phyloP scores from a whole-genome alignment of 768 basidiomycete species.

The Calocybe indica region DNA sequence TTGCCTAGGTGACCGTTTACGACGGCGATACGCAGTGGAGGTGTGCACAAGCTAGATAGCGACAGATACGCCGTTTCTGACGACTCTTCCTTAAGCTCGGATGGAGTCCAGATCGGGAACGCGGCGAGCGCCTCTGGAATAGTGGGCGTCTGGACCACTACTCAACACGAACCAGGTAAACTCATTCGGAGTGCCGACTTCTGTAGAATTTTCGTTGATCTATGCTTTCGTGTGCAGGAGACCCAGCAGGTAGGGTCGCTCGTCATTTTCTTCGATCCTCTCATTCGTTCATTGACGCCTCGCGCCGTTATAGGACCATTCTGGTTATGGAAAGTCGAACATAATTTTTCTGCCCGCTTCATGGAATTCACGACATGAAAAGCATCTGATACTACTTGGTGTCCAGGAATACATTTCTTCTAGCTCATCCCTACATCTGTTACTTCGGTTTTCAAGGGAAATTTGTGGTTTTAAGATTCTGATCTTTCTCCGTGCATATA shows the following conservation, averaged over 20 bases:
- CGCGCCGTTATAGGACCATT: conserved; percentile 46
- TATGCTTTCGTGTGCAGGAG: conserved; percentile 29
- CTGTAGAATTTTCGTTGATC: too few relatives aligned
- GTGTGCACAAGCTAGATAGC: background rate
- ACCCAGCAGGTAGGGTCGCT: conserved; percentile 52
- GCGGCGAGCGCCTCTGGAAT: conserved; percentile 62
- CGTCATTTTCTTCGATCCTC: background rate
- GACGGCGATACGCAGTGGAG: conserved; percentile 38
- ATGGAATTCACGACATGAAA: conserved; percentile 18
- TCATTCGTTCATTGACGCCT: background rate
- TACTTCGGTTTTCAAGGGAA: background rate
- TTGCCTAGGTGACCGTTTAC: conserved; percentile 44
- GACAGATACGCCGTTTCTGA: background rate
- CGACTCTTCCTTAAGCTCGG: conserved; percentile 37
- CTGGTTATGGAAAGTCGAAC: conserved; percentile 62
- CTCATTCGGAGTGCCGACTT: background rate
- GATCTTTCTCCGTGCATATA: background rate
- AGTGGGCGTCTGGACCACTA: conserved; percentile 64
- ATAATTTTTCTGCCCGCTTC: conserved; percentile 27
- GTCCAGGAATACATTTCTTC: background rate
- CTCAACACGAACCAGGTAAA: conserved; percentile 48
- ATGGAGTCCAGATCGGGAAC: conserved; percentile 62
- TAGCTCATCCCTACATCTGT: conserved; percentile 1
- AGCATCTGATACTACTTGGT: background rate
- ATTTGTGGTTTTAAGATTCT: background rate